phyloP scores from a whole-genome alignment of 306 rosid genomes.

The Parietaria judaica region DNA sequence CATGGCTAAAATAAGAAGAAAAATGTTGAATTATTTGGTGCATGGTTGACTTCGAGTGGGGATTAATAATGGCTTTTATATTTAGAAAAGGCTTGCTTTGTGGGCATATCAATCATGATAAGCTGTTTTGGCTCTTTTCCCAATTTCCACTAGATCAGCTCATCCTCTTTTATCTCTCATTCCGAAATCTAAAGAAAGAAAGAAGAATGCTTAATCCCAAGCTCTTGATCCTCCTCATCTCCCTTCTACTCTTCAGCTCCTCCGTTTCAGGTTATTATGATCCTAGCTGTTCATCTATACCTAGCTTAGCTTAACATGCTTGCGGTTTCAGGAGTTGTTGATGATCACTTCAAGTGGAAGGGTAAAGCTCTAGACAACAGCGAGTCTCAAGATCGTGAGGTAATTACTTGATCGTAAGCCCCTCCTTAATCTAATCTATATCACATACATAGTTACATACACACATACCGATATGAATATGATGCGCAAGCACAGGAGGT shows the following conservation, averaged over 20 bases:
- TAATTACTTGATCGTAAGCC: neutral
- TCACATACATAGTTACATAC: neutral
- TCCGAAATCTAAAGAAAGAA: conserved; percentile 1
- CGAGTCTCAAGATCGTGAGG: neutral
- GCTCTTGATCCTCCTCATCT: conserved; percentile 17
- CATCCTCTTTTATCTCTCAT: neutral
- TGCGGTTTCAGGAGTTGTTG: neutral
- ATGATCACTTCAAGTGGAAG: neutral
- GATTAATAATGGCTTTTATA: conserved; percentile 13
- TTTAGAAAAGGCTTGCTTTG: conserved; percentile 20
- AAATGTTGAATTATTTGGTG: conserved; percentile 9
- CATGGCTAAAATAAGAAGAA: conserved; percentile 16
- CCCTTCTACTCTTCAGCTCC: conserved; percentile 16
- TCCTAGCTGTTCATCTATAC: no score
- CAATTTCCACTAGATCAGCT: conserved; percentile 7
- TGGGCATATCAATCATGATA: conserved; percentile 24
- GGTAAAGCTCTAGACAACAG: no score
- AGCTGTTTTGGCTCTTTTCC: conserved; percentile 30
- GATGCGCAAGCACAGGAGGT: neutral
- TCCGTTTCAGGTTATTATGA: conserved; percentile 22
- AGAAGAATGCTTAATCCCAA: conserved; percentile 26
- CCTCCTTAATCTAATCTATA: no score
- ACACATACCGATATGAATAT: conserved; percentile 7
- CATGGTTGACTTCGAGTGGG: conserved; percentile 29
- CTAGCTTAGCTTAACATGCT: neutral